Percentiles rank a stretch among this genome's conserved stretches.
These are phyloP conservation scores for Candida parachauliodes DNA, from an alignment of 805 yeast genomes.

Conservation along the genomic window DNA sequence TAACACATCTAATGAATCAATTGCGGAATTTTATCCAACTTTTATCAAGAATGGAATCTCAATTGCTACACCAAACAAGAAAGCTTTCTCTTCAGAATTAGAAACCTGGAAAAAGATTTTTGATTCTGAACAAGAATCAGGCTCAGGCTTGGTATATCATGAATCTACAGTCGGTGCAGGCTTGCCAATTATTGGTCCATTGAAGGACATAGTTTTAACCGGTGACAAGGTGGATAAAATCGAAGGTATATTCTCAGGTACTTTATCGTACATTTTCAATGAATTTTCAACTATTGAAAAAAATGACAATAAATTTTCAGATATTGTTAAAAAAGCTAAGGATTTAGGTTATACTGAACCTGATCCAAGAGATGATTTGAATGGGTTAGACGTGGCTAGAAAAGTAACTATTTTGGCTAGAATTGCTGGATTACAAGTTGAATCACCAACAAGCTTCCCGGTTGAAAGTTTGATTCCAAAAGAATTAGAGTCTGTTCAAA, in stretches of 20 bases:
- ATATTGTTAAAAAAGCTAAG: constrained; percentile 85
- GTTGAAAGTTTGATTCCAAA: constrained; percentile 91
- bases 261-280: constrained; percentile 92
- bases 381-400: constrained; percentile 98
- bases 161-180: constrained; percentile 99
- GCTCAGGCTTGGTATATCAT: constrained; percentile 80
- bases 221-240: constrained; percentile 90
- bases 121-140: constrained; percentile 45
- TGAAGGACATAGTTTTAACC: constrained; percentile 83
- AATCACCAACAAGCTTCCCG: constrained; percentile 88
- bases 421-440: constrained; percentile 79
- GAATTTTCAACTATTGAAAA: constrained; percentile 73
- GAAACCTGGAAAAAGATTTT: constrained; percentile 76
- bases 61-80: constrained; percentile 97
- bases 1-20: constrained; percentile 81
- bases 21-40: constrained; percentile 75
- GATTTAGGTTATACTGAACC: constrained; percentile 96
- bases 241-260: constrained; percentile 96
- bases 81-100: constrained; percentile 84
- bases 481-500: constrained; percentile 66
- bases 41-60: constrained; percentile 78
- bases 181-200: constrained; percentile 84
- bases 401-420: constrained; percentile 95
- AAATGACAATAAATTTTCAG: constrained; percentile 71
- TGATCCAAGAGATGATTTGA: constrained; percentile 98